Evolutionary conservation across 2,329 filamentous ascomycete species (phyloP).

Genomic region (Fusarium pseudocircinatum): DNA sequence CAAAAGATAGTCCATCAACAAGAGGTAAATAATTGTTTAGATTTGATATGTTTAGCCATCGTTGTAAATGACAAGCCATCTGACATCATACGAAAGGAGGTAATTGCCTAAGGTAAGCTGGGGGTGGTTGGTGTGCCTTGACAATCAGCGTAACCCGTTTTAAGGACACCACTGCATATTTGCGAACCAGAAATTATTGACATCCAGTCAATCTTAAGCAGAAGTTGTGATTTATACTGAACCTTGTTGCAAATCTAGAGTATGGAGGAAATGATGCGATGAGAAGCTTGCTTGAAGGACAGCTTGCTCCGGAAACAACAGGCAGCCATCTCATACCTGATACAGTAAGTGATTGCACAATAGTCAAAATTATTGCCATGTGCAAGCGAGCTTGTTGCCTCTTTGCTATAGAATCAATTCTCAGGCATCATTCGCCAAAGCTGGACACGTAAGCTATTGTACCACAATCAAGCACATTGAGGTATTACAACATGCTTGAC

Average conservation of each 20-base stretch:
- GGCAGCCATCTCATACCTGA: rapidly evolving
- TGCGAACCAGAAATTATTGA: not conserved
- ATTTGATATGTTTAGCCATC: not conserved
- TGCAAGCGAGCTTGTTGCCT: rapidly evolving
- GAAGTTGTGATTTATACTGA: not conserved
- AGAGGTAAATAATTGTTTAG: not conserved
- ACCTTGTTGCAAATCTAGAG: not conserved
- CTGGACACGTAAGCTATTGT: not conserved
- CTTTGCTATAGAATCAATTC: not conserved
- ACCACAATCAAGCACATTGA: not conserved
- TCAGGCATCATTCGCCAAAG: not conserved
- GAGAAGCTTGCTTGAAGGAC: not conserved
- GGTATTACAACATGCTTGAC: no score
- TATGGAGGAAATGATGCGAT: not conserved
- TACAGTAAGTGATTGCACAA: no score
- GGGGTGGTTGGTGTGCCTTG: no score
- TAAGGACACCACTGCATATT: no score
- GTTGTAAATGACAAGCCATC: not conserved
- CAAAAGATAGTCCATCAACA: not conserved
- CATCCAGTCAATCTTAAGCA: rapidly evolving
- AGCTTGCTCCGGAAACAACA: not conserved
- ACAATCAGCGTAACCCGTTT: not conserved
- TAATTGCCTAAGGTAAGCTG: not conserved
- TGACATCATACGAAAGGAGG: not conserved
- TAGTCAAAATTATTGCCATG: rapidly evolving